phyloP scores from a whole-genome alignment of 2,329 filamentous ascomycete genomes.

The Pseudogymnoascus sp. region DNA sequence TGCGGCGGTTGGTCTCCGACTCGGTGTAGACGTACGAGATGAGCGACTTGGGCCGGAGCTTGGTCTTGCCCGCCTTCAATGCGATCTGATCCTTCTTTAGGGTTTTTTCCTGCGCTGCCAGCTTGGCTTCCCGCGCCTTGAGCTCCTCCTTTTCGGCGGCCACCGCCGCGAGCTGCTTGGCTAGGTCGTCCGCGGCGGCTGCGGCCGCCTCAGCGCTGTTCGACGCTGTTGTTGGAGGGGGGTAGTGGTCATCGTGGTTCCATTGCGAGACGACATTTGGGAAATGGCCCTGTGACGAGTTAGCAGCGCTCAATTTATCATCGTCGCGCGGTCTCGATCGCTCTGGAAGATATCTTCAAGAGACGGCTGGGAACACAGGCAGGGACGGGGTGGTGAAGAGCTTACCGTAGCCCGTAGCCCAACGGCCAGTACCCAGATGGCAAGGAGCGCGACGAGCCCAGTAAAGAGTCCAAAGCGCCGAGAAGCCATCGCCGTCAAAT shows the following conservation, averaged over 20 bases:
- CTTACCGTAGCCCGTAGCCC: conserved; percentile 1
- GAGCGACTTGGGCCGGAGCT: neutral
- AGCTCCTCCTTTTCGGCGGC: neutral
- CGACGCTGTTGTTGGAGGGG: neutral
- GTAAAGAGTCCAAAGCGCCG: conserved; percentile 6
- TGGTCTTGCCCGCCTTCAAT: neutral
- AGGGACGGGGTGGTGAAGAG: neutral
- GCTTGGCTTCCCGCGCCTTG: neutral
- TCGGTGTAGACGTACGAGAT: conserved; percentile 15
- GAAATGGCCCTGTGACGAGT: neutral
- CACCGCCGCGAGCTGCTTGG: neutral
- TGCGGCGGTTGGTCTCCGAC: neutral
- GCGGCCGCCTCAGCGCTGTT: no score
- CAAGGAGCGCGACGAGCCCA: conserved; percentile 1
- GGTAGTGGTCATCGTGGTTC: conserved; percentile 7
- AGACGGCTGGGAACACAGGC: neutral
- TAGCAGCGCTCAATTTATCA: neutral
- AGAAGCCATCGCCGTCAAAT: conserved; percentile 7
- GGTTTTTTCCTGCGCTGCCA: neutral
- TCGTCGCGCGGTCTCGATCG: neutral
- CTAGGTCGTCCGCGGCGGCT: neutral
- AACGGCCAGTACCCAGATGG: neutral
- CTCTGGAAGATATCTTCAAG: neutral
- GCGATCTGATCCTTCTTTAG: conserved; percentile 1
- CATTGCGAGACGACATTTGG: conserved; percentile 3